These are phyloP conservation scores for Dimargaris cristalligena DNA, from an alignment of 192 early-diverging fungal genomes.

Conservation along the genomic window DNA sequence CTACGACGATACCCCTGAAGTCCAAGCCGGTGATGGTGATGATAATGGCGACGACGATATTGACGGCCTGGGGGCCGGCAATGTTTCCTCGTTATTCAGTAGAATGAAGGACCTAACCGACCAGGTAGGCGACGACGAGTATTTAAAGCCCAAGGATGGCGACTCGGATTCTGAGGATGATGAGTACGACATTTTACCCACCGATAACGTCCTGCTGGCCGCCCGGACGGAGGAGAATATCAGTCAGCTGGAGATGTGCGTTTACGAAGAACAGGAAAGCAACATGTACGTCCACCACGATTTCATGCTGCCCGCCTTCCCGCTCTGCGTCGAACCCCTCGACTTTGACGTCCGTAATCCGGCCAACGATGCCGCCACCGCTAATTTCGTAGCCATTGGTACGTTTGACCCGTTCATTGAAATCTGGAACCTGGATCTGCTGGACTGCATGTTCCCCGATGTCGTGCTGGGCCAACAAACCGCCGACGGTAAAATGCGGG, in stretches of 20 bases:
- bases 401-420: constrained; percentile 97
- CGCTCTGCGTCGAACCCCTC: constrained; percentile 89
- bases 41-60: constrained; percentile 14
- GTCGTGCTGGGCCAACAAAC: constrained; percentile 55
- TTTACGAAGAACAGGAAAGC: constrained; percentile 63
- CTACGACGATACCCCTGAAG: constrained; percentile 68
- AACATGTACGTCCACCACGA: constrained; percentile 98
- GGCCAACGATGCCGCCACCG: constrained; percentile 21
- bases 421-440: constrained; percentile 90
- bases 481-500: too few relatives aligned
- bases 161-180: constrained; percentile 22
- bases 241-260: constrained; percentile 84
- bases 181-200: constrained; percentile 56
- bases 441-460: constrained; percentile 85
- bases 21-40: constrained; percentile 23
- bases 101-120: constrained; percentile 26
- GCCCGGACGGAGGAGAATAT: constrained; percentile 96
- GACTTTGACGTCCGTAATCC: constrained; percentile 41
- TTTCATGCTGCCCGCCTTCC: constrained; percentile 91
- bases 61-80: not conserved
- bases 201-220: constrained; percentile 78
- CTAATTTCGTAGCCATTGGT: constrained; percentile 90
- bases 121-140: constrained; percentile 7
- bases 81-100: not conserved
- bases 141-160: constrained; percentile 5